Base-by-base conservation (phyloP, 1,284 basidiomycete species). In the Cryptococcus sp. region DNA sequence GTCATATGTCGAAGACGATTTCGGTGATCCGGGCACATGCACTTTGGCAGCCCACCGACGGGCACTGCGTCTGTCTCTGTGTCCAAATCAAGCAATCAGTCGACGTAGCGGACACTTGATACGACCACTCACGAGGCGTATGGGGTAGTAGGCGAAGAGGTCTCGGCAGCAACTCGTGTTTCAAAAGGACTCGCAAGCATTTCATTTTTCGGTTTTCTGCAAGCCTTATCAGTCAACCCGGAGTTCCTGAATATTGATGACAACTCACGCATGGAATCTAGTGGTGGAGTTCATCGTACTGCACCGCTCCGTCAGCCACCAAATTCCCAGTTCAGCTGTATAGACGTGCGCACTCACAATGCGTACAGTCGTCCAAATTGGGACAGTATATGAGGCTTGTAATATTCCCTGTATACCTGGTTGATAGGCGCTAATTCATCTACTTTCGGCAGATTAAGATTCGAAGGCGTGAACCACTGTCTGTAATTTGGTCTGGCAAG, bases 401-500 rank as follows among this genome's bases (percentile, higher is more conserved):
- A 97, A 78, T 95, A 95, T 71, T 94, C 91, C 5, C 87, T 83
- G 88, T 91, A 95, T 67, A 89, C 91, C 58, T 93, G 88, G 48
- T 74, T 73, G 20, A 76, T 69, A 6, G 72, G 69, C 10, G 68
- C 70, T 10, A 70, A 47, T 26, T 67, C 68, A 39, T 73, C 67
- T n/a, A 70, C 55, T 45, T 39, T 80, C 1, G 83, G 82, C 0
- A 83, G 82, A 50, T 86, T 79, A 19, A 96, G 83, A 68, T 93
- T 83, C 50, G 84, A 81, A 5, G 85, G 81, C 44, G 87, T 81
- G 76, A 85, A 96, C 93, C 93, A 96, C 56, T 88, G 81, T 62
- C 85, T 85, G 73, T 96, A 96, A 17, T 81, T 75, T 81, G 88
- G 51, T 81, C 83, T 23, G 84, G 82, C 41, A 20, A 62, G 47